Base-by-base conservation (phyloP, 2,329 filamentous ascomycete genomes). In the Colletotrichum phormii region DNA sequence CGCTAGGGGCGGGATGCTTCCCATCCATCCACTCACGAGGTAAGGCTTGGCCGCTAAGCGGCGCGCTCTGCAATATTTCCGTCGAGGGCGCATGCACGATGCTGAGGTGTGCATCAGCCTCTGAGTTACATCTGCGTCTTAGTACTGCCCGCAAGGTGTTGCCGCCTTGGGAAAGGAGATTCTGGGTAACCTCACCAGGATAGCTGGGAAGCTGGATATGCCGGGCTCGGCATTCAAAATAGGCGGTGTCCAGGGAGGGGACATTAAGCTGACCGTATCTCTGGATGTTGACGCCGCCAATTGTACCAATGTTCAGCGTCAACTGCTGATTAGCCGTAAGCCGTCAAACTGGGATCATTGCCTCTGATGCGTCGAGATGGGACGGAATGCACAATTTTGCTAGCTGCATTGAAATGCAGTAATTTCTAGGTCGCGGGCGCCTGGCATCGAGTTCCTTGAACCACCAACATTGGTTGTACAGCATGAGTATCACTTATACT, bases 1-100 rank as follows among this genome's bases (percentile, higher is more conserved):
- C 66, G 70, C 70, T 70, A 72, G 29, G 8, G 33, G 60, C 60
- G 55, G 66, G 60, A 65, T 70, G 66, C 66, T 58, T 31, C 53
- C 37, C 54, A 64, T 57, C 22, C 42, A 61, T 35, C 70, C 66
- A 72, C 29, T 72, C 60, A 64, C 12, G 55, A 49, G 55, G 35
- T 15, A 33, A 31, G 13, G 35, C 31, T 29, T 33, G 54, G 33
- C 60, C 62, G 9, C 22, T 51, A 51, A 55, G 54, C 46, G 60
- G 31, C 33, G 70, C 60, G 42, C 51, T 55, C 64, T 61, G 70
- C 70, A 64, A 70, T 65, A 64, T 54, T 60, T 70, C 35, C 70
- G n/a, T 35, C 29, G 29, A 29, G 26, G 70, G 70, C 8, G 37
- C 29, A 64, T 70, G 54, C 54, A 64, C 49, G 29, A 46, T 60